Base-by-base conservation (phyloP, 176 grass and related monocot species). In the Thalia dealbata region DNA sequence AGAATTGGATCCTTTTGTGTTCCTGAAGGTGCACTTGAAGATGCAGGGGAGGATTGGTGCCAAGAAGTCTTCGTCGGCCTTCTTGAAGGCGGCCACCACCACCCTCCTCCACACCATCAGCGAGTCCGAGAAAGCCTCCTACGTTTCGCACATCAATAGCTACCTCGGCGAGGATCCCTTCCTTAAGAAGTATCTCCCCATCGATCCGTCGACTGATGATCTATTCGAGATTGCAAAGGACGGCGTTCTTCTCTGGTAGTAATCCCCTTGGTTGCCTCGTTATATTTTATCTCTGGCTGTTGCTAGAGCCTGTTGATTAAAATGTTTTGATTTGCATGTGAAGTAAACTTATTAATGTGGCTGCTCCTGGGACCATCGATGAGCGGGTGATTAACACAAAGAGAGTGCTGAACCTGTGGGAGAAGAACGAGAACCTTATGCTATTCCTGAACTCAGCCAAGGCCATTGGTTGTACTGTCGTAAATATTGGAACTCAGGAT, bases 21-120 rank as follows among this genome's bases (percentile, higher is more conserved):
- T 50, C 11, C 10, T 54, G 15, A 66, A 81, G 78, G 78, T 86
- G 43, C 88, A 92, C 74, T 69, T 84, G 29, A 88, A 97, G 82
- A 91, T 92, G 80, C 89, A 92, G 72, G 84, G 89, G 6, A 79
- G 78, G 54, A 79, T 76, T 38, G 93, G 75, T 3, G 16, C 68
- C 3, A 64, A 79, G 55, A 79, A 56, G 66, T 79, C 77, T 16
- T 79, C 77, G 22, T 79, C 77, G 18, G 77, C 77, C 35, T 79
- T 79, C 77, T 82, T 97, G 29, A 97, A 88, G 73, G 89, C 87
- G 19, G 83, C 89, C 26, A 97, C 89, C 46, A 97, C 93, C 60
- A 97, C 93, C 29, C 87, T 92, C 68, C 87, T 97, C n/a, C 93
- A 97, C 79, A 92, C 87, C 30, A 97, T 97, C 65, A 97, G 93